Evolutionary conservation across 2,329 filamentous ascomycete species (phyloP).

Genomic region (Neofusicoccum laricinum): DNA sequence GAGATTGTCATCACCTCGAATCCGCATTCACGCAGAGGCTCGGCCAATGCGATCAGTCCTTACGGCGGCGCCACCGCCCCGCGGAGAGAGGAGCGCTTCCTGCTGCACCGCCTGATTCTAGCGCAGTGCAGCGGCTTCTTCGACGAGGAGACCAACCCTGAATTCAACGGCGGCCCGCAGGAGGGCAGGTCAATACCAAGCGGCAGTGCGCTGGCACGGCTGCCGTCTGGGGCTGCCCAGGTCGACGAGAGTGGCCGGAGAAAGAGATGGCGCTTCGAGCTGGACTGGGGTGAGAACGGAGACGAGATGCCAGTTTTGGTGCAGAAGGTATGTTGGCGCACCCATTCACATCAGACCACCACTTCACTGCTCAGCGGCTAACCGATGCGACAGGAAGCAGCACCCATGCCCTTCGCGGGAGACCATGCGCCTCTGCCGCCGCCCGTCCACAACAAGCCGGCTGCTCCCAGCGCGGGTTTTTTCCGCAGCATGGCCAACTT

Average conservation of each 20-base stretch:
- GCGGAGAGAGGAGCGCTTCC: slow-evolving; percentile 74
- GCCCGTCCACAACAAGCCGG: slow-evolving; percentile 61
- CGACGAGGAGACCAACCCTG: slow-evolving; percentile 75
- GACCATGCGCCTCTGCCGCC: slow-evolving; percentile 44
- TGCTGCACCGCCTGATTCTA: slow-evolving; percentile 83
- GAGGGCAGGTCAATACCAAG: slow-evolving; percentile 27
- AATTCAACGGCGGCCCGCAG: slow-evolving; percentile 60
- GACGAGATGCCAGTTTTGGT: slow-evolving; percentile 85
- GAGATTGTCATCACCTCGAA: slow-evolving; percentile 67
- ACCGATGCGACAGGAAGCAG: slow-evolving; percentile 25
- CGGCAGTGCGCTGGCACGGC: slow-evolving; percentile 36
- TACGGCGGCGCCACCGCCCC: slow-evolving; percentile 42
- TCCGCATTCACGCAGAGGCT: slow-evolving; percentile 26
- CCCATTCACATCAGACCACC: not conserved
- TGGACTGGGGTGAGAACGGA: slow-evolving; percentile 70
- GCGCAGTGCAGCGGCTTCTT: slow-evolving; percentile 93
- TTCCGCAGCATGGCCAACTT: slow-evolving; percentile 87
- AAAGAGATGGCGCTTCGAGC: slow-evolving; percentile 80
- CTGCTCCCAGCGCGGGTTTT: slow-evolving; percentile 65
- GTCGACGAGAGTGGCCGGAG: slow-evolving; percentile 26
- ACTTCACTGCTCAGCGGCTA: slow-evolving; percentile 15
- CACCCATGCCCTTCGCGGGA: slow-evolving; percentile 21
- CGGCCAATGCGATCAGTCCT: not conserved
- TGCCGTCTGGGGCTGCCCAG: slow-evolving; percentile 37
- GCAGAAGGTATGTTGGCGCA: slow-evolving; percentile 59